Percentiles rank a stretch among this genome's conserved stretches.
Conservation (phyloP, 2,329 filamentous ascomycete species). For the Neonectria faginata region DNA sequence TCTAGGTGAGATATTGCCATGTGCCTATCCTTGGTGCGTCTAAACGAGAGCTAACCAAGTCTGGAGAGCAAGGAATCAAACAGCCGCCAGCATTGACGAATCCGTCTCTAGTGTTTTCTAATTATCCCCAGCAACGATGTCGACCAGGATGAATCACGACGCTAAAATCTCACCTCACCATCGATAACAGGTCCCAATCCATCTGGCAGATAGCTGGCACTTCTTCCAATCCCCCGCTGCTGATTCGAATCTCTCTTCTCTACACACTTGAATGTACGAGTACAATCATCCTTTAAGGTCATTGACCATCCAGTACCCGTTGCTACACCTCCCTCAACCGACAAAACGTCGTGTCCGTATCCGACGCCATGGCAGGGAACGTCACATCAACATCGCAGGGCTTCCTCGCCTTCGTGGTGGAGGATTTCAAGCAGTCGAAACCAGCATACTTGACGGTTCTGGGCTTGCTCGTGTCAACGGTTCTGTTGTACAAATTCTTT, state of each 20-base stretch:
- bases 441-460: conserved; percentile 20
- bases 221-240: background rate
- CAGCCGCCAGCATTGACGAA: background rate
- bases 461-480: background rate
- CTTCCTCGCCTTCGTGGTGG: conserved; percentile 9
- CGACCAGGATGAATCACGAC: background rate
- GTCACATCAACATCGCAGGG: conserved; percentile 4
- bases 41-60: too few relatives aligned
- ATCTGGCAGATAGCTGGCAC: background rate
- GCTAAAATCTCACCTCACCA: conserved; percentile 5
- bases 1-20: too few relatives aligned
- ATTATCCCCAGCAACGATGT: background rate
- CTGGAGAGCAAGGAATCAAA: too few relatives aligned
- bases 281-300: background rate
- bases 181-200: background rate
- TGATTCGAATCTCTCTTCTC: background rate
- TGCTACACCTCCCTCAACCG: background rate
- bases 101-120: background rate
- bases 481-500: conserved; percentile 21
- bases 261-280: background rate
- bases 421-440: conserved; percentile 28
- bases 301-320: background rate
- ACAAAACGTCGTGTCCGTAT: background rate
- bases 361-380: background rate
- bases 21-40: too few relatives aligned